A percentile compares a stretch with the other conserved stretches of the same genome.
Evolutionary conservation across 148 eudicot species (phyloP).

Genomic region (Rhododendron vialii): DNA sequence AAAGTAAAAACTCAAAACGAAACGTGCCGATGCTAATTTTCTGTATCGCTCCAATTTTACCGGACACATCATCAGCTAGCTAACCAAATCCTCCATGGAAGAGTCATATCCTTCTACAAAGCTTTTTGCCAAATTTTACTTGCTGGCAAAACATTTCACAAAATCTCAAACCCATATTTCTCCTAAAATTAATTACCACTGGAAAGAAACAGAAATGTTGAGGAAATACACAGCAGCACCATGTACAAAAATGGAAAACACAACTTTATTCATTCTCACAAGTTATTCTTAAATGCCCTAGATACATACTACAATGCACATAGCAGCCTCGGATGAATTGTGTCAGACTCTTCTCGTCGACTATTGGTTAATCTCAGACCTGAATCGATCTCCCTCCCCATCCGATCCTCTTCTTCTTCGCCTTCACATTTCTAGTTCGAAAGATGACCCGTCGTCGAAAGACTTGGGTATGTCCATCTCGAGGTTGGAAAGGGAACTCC

Average conservation of each 20-base stretch:
- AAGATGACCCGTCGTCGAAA: constrained; percentile 13
- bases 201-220: background rate
- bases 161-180: too few species aligned
- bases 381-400: constrained; percentile 19
- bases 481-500: constrained; percentile 5
- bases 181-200: background rate
- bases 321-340: constrained; percentile 9
- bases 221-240: background rate
- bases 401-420: background rate
- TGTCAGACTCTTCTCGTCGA: constrained; percentile 26
- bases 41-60: too few species aligned
- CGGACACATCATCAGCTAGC: too few species aligned
- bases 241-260: background rate
- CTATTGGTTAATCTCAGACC: constrained; percentile 35
- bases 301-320: background rate
- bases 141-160: too few species aligned
- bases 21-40: too few species aligned
- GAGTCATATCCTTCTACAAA: too few species aligned
- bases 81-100: too few species aligned
- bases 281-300: background rate
- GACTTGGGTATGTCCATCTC: constrained; percentile 15
- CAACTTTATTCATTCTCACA: background rate
- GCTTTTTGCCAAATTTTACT: too few species aligned
- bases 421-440: background rate
- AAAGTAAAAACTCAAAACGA: too few species aligned